Conservation (phyloP, 306 rosid genomes). For the Abrus precatorius region DNA sequence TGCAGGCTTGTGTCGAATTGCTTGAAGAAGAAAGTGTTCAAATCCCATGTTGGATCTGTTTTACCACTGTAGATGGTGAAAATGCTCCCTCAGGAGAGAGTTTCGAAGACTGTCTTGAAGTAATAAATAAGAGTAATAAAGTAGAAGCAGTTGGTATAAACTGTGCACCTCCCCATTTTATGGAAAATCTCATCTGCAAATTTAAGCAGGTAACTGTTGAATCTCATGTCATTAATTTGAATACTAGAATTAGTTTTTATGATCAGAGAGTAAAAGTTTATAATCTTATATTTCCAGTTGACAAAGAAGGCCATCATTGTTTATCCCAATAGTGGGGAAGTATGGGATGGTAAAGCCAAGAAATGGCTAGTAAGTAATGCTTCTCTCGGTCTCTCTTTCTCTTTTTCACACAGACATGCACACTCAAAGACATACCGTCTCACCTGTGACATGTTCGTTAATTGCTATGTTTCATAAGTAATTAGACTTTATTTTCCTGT, state of each 20-base stretch:
- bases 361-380: constrained; percentile 77
- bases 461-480: constrained; percentile 15
- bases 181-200: constrained; percentile 70
- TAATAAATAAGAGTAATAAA: constrained; percentile 65
- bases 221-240: not conserved
- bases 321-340: constrained; percentile 90
- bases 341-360: constrained; percentile 91
- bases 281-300: constrained; percentile 58
- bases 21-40: constrained; percentile 82
- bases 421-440: not conserved
- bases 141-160: constrained; percentile 87
- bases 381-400: not conserved
- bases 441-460: not conserved
- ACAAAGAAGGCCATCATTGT: constrained; percentile 79
- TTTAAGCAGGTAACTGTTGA: constrained; percentile 65
- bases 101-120: constrained; percentile 75
- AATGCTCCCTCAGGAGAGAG: constrained; percentile 90
- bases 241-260: constrained; percentile 6
- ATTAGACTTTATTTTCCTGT: not conserved
- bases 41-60: constrained; percentile 90
- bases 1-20: constrained; percentile 82
- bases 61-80: constrained; percentile 85
- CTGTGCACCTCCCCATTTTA: constrained; percentile 90
- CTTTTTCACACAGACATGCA: not conserved
- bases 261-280: constrained; percentile 6